Base-by-base conservation (phyloP, 305 asterid genomes). In the Nicotiana rustica region DNA sequence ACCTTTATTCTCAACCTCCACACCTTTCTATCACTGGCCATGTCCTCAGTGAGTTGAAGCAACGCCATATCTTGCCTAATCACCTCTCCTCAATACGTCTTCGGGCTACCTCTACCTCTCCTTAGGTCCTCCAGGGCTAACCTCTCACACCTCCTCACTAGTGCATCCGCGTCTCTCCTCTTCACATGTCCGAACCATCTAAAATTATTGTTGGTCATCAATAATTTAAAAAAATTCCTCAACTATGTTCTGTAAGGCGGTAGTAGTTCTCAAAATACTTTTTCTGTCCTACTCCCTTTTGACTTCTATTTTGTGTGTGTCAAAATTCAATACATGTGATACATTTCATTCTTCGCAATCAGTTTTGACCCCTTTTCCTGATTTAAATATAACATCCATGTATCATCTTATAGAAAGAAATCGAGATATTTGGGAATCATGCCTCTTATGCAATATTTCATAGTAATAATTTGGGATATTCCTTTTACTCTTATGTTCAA, bases 311-410 rank as follows among this genome's bases (percentile, higher is more conserved):
- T 52, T 52, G 12, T 49, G 44, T 52, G 80, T 15, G 52, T 10
- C 21, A 25, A 29, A 52, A 52, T 52, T 14, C 80, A 52, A 29
- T 52, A 52, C 29, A 29, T 52, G 47, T 25, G 62, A 75, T 75
- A 52, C 29, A 25, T 25, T 52, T 75, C 9, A 75, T 75, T 52
- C 80, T 75, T 21, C 10, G 14, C 1, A 52, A 75, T 75, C 15
- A 7, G 4, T 75, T 52, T 73, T 75, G 79, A 75, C 65, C 21
- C 55, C 55, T 75, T 49, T 75, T 33, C 65, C 15, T 75, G 29
- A 75, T 49, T 49, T 52, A 75, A 33, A 52, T 75, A 75, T 25
- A 14, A 52, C 31, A 6, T 75, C 44, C 65, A 52, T 52, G 31
- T 52, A 52, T 75, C 65, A n/a, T 52, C 31, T 49, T 71, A 13